Conservation (phyloP, 306 rosid species). For the Cicer chorassanicum region DNA sequence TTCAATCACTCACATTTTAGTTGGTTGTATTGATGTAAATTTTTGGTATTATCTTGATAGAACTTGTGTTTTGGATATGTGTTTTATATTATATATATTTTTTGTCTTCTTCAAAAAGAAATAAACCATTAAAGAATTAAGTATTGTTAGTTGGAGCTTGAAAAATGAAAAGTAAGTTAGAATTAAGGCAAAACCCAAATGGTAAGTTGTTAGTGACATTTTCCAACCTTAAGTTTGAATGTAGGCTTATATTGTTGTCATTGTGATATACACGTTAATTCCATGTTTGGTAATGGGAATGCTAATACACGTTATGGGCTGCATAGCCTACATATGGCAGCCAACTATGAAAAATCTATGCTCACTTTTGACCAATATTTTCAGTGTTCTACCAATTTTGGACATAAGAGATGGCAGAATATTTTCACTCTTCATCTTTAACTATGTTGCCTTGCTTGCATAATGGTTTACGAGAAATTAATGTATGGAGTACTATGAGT, state of each 20-base stretch:
- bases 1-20: too few species aligned
- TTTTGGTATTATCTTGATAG: too few species aligned
- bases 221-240: conserved; percentile 39
- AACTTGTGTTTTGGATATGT: too few species aligned
- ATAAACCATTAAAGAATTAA: neutral
- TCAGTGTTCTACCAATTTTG: neutral
- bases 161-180: neutral
- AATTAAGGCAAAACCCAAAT: conserved; percentile 27
- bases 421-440: too few species aligned
- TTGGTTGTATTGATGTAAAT: too few species aligned
- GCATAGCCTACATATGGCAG: conserved; percentile 35
- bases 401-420: too few species aligned
- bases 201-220: conserved; percentile 29
- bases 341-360: conserved; percentile 29
- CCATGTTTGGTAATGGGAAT: conserved; percentile 29
- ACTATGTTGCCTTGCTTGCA: too few species aligned
- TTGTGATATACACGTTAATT: neutral
- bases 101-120: too few species aligned
- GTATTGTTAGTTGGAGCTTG: neutral
- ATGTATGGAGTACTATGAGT: too few species aligned
- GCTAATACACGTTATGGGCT: conserved; percentile 15
- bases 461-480: too few species aligned
- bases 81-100: too few species aligned
- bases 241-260: conserved; percentile 31
- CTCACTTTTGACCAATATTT: conserved; percentile 25